phyloP scores from a whole-genome alignment of 208 protist species.

The Trypanosoma melophagium region DNA sequence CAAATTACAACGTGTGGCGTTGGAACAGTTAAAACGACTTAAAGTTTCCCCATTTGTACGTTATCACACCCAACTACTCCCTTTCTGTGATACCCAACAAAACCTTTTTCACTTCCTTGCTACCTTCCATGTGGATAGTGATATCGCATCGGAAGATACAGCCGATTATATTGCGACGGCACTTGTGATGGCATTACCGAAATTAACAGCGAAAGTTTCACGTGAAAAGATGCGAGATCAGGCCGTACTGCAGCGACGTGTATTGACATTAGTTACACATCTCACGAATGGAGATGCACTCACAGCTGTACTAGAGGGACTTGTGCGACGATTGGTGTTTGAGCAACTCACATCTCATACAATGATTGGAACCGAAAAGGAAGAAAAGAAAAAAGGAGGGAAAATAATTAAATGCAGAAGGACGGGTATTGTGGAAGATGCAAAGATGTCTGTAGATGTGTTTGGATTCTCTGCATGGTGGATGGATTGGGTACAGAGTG shows the following conservation, averaged over 20 bases:
- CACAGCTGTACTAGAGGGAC: constrained; percentile 57
- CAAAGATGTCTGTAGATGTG: constrained; percentile 1
- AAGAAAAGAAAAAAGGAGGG: no score
- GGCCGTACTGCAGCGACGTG: constrained; percentile 71
- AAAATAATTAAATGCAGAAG: no score
- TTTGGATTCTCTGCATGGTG: constrained; percentile 34
- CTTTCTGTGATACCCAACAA: constrained; percentile 80
- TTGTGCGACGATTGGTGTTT: constrained; percentile 72
- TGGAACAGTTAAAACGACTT: constrained; percentile 79
- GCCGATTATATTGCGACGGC: constrained; percentile 73
- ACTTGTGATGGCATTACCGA: constrained; percentile 71
- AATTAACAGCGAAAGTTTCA: constrained; percentile 62
- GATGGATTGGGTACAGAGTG: constrained; percentile 19
- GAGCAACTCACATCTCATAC: constrained; percentile 12
- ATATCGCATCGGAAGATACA: constrained; percentile 52
- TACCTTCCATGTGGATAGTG: constrained; percentile 76
- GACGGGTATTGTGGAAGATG: constrained; percentile 25
- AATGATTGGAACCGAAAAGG: no score
- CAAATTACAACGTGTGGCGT: constrained; percentile 64
- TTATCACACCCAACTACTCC: constrained; percentile 63
- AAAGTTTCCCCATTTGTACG: constrained; percentile 64
- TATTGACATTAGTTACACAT: constrained; percentile 74
- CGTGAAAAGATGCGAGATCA: constrained; percentile 82
- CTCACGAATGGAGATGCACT: constrained; percentile 43
- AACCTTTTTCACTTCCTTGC: constrained; percentile 78